Evolutionary conservation across 225 moss, liverwort and hornwort species (phyloP), one percentile per base, ranked within the genome.

Genomic region (Marchantia polymorpha): DNA sequence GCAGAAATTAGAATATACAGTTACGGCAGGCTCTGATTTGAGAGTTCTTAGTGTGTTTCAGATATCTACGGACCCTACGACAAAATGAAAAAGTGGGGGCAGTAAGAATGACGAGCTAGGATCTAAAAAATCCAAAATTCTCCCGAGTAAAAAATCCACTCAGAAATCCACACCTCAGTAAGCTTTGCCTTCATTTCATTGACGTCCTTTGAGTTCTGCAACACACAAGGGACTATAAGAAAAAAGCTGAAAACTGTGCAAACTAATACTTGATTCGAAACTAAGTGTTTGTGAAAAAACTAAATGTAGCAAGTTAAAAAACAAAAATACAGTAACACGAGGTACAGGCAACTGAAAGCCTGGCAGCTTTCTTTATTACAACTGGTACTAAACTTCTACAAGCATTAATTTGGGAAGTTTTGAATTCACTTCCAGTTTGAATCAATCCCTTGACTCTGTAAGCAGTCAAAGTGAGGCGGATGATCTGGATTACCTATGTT

Each of bases 161-260:
- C 19, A 20, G 77, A 29, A 60, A 17, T 49, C 22, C 80, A 75
- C 12, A 95, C 97, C 94, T 99, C 97, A 78, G 93, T 99, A 12
- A 94, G 63, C 79, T 99, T 99, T 71, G 95, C 93, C 83, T 91
- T 95, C 90, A 88, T 84, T 81, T 95, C 94, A 51, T 80, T 92
- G 26, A 92, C 88, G 23, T 88, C 86, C 88, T 99, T 99, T 1
- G 88, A 69, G 23, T 77, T 88, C 90, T 99, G 91, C 78, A 66
- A 73, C 65, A 86, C 7, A 54, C 66, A 69, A 49, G 30, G 17
- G 58, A 75, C 15, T 11, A 71, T 72, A 19, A 16, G 46, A 39
- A 69, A 20, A 39, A 47, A 17, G 26, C 52, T 54, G 26, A 52
- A 52, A 52, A 10, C 23, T 1, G 17, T 26, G 12, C 11, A 23